Base-by-base conservation (phyloP, 768 basidiomycete species). In the Boletus reticuloceps region DNA sequence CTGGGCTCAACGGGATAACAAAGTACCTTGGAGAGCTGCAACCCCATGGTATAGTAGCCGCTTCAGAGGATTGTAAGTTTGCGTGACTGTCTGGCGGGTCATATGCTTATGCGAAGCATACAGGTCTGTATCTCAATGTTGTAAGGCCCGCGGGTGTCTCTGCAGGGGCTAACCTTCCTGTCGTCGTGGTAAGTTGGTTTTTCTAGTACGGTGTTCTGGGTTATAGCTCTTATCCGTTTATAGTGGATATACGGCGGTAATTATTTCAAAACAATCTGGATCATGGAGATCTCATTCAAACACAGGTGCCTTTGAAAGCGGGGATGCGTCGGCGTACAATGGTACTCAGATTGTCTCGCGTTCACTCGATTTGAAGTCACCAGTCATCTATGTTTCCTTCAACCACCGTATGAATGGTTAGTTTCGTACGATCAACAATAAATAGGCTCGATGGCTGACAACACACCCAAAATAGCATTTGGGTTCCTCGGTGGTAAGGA, bases 91-190 rank as follows among this genome's bases (percentile, higher is more conserved):
- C 8, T n/a, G 6, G 34, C 14, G 3, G 6, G 1, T 39, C 38
- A n/a, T 41, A 42, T 2, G 6, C 42, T 56, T 20, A 52, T 12
- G 14, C 13, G 3, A 27, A 14, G 5, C 11, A 10, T 22, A 1
- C 78, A 58, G 63, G 67, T 51, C 29, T 68, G 25, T 66, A 61
- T 13, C 29, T 66, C 6, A 63, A 66, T 46, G 63, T 69, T 16
- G 51, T 45, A 6, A 14, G 50, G 27, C 50, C 50, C 6, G 32
- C 40, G 11, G 50, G 32, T 25, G 46, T 57, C 9, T 45, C 60
- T 19, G 32, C 43, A 4, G 53, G 48, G 5, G 45, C 55, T 17
- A 36, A 56, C 13, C 56, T 68, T 34, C 67, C 67, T 5, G 62
- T 68, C 20, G 29, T 68, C 16, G 62, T 62, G 48, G 69, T 63